phyloP scores from a whole-genome alignment of 2,329 filamentous ascomycete species.

The Xylariaceae sp. region DNA sequence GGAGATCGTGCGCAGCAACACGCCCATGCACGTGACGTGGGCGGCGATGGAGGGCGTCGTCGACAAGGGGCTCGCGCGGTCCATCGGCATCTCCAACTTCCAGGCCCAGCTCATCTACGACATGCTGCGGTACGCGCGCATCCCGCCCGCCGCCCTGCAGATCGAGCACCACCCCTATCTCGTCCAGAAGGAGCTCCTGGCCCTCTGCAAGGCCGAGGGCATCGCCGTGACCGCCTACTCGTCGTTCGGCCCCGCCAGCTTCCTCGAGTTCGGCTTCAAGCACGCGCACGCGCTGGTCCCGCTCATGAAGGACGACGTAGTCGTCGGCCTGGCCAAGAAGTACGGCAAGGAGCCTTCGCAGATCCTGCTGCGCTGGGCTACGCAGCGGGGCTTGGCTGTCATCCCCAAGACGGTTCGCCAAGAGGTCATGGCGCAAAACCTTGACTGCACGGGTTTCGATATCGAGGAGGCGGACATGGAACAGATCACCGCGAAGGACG shows the following conservation, averaged over 20 bases:
- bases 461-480: conserved; percentile 70
- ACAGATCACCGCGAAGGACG: conserved; percentile 68
- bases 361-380: conserved; percentile 85
- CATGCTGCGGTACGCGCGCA: conserved; percentile 76
- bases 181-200: conserved; percentile 73
- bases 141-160: conserved; percentile 79
- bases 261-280: conserved; percentile 77
- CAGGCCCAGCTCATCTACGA: conserved; percentile 79
- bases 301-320: conserved; percentile 71
- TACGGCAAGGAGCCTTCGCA: conserved; percentile 77
- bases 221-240: conserved; percentile 84
- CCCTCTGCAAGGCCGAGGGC: conserved; percentile 71
- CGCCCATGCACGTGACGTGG: conserved; percentile 83
- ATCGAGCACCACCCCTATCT: conserved; percentile 92
- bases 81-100: conserved; percentile 86
- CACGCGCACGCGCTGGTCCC: conserved; percentile 68
- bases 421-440: conserved; percentile 65
- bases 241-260: conserved; percentile 79
- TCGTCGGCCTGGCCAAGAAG: conserved; percentile 71
- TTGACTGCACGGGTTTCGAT: conserved; percentile 70
- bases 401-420: conserved; percentile 75
- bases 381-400: conserved; percentile 79
- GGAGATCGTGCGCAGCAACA: conserved; percentile 68
- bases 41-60: conserved; percentile 78
- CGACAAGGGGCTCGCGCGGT: conserved; percentile 68